Evolutionary conservation across 345 rosid genomes (phyloP).

Genomic region (Syzygium aromaticum): DNA sequence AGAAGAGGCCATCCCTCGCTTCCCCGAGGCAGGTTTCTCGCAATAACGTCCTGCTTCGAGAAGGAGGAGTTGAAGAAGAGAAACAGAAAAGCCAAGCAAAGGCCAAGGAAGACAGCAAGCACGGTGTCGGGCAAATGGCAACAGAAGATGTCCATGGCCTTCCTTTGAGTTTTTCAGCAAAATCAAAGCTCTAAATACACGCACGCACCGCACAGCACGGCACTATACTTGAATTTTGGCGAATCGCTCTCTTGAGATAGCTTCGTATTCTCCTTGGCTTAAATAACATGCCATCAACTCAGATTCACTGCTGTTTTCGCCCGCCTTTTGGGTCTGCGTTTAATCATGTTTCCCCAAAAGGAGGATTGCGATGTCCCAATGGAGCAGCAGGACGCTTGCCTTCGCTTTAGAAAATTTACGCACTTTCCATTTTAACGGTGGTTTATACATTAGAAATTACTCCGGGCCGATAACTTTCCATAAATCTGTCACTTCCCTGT

Average conservation of each 20-base stretch:
- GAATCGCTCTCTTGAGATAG: not conserved
- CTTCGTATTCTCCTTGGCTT: not conserved
- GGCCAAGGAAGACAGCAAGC: conserved; percentile 9
- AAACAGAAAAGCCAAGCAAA: conserved; percentile 7
- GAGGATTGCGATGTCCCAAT: not conserved
- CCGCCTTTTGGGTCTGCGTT: not conserved
- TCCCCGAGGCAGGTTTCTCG: conserved; percentile 36
- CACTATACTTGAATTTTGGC: not conserved
- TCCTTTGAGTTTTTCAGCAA: not conserved
- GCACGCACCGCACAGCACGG: not conserved
- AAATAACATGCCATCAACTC: not conserved
- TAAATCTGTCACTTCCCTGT: not conserved
- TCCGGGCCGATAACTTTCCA: not conserved
- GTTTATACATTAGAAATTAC: not conserved
- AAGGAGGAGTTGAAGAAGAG: not conserved
- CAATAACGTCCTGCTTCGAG: not conserved
- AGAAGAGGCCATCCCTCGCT: conserved; percentile 72
- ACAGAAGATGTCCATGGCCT: not conserved
- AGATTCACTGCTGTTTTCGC: not conserved
- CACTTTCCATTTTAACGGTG: not conserved
- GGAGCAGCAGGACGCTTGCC: not conserved
- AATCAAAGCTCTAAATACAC: not conserved
- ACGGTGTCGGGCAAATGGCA: not conserved
- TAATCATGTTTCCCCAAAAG: not conserved
- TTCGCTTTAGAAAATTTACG: not conserved